Percentiles rank a stretch among this genome's conserved stretches.
Evolutionary conservation across 495 filamentous ascomycete genomes (phyloP).

Genomic region (Cudoniella acicularis): DNA sequence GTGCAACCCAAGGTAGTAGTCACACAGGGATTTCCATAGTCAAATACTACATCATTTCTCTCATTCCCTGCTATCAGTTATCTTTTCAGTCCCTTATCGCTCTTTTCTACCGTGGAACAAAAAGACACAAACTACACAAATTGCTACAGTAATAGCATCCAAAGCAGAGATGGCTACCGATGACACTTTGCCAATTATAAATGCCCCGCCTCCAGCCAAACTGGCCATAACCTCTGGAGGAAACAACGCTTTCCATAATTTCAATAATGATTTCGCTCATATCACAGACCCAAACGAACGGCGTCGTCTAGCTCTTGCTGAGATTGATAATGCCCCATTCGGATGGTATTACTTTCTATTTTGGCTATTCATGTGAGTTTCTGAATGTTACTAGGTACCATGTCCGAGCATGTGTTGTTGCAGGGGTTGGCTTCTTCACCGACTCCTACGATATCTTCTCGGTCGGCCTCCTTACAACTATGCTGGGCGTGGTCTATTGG

Average conservation of each 20-base stretch:
- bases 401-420: constrained; percentile 64
- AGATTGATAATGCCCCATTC: constrained; percentile 77
- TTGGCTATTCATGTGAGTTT: constrained; percentile 24
- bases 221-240: constrained; percentile 51
- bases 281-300: constrained; percentile 71
- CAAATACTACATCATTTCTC: neutral
- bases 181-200: neutral
- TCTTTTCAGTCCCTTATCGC: too few species aligned
- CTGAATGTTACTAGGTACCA: constrained; percentile 51
- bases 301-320: constrained; percentile 67
- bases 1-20: neutral
- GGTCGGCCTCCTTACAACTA: constrained; percentile 64
- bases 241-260: constrained; percentile 67
- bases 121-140: neutral
- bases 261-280: constrained; percentile 58
- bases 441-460: constrained; percentile 81
- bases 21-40: neutral
- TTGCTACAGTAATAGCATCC: neutral
- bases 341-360: constrained; percentile 62
- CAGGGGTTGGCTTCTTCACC: constrained; percentile 84
- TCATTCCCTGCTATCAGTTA: too few species aligned
- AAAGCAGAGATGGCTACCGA: neutral
- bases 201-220: constrained; percentile 11
- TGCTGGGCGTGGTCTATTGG: constrained; percentile 76
- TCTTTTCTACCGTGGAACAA: neutral